Evolutionary conservation across 768 basidiomycete species (phyloP).

Genomic region (Scleroderma citrinum): DNA sequence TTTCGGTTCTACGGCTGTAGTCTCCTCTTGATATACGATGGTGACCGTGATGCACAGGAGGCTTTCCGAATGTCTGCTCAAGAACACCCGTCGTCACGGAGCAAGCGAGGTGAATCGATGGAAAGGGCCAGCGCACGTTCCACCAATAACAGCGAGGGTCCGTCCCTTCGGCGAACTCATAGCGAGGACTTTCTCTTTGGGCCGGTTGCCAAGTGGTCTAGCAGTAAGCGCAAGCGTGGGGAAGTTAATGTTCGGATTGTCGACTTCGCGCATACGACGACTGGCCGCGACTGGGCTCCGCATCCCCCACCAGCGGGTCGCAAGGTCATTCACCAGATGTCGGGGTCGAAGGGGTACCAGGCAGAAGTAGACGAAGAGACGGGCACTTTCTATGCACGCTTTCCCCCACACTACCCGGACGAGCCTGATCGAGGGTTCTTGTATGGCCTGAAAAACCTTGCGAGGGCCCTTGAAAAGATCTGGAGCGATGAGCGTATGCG

Average conservation of each 20-base stretch:
- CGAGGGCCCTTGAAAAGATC: conserved; percentile 70
- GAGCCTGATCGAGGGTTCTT: conserved; percentile 93
- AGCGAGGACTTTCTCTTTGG: conserved; percentile 76
- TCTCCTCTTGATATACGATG: conserved; percentile 95
- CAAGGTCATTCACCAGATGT: conserved; percentile 38
- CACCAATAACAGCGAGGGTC: conserved; percentile 35
- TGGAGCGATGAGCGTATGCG: conserved; percentile 83
- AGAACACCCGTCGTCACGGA: conserved; percentile 60
- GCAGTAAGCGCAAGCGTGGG: conserved; percentile 71
- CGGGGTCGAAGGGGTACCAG: conserved; percentile 69
- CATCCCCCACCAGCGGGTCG: conserved; percentile 45
- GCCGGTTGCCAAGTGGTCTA: conserved; percentile 56
- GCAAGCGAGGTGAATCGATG: conserved; percentile 73
- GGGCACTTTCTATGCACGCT: conserved; percentile 84
- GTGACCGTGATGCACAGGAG: conserved; percentile 84
- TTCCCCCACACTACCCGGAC: conserved; percentile 87
- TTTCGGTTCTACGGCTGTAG: conserved; percentile 98
- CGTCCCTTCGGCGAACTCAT: conserved; percentile 61
- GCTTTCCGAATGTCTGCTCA: conserved; percentile 53
- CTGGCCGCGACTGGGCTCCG: conserved; percentile 84
- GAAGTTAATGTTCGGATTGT: conserved; percentile 95
- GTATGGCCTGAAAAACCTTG: conserved; percentile 80
- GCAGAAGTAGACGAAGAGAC: conserved; percentile 77
- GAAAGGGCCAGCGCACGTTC: conserved; percentile 48
- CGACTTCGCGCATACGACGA: conserved; percentile 98